Conservation (phyloP, 257 asterid genomes). For the Rauvolfia tetraphylla region DNA sequence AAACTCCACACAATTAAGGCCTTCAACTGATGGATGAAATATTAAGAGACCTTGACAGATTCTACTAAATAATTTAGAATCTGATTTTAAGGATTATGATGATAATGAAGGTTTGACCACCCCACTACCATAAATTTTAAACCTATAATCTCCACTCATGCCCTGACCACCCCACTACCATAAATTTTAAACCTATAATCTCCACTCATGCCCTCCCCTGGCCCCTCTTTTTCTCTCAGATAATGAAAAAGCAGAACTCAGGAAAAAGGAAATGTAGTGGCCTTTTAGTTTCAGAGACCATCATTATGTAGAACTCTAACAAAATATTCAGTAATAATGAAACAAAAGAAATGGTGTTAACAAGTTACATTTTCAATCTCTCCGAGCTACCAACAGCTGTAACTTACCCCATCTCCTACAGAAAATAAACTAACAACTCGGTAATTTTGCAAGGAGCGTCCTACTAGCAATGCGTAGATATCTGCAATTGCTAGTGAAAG, state of each 20-base stretch:
- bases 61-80: not conserved
- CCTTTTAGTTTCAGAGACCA: not conserved
- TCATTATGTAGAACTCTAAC: not conserved
- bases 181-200: not conserved
- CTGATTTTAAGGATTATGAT: not conserved
- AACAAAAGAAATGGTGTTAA: not conserved
- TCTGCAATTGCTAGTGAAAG: constrained; percentile 70
- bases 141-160: not conserved
- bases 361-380: not conserved
- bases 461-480: constrained; percentile 86
- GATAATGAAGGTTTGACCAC: not conserved
- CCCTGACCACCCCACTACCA: not conserved
- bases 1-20: not conserved
- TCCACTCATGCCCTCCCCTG: too few relatives aligned
- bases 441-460: constrained; percentile 79
- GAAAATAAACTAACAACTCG: constrained; percentile 72
- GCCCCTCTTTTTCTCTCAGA: not conserved
- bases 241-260: not conserved
- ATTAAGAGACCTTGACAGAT: not conserved
- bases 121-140: not conserved
- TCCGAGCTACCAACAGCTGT: not conserved
- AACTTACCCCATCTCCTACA: constrained; percentile 96
- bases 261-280: not conserved
- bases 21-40: not conserved
- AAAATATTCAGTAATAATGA: not conserved